phyloP scores from a whole-genome alignment of 352 stramenopile species.

The Elongisporangium undulatum region DNA sequence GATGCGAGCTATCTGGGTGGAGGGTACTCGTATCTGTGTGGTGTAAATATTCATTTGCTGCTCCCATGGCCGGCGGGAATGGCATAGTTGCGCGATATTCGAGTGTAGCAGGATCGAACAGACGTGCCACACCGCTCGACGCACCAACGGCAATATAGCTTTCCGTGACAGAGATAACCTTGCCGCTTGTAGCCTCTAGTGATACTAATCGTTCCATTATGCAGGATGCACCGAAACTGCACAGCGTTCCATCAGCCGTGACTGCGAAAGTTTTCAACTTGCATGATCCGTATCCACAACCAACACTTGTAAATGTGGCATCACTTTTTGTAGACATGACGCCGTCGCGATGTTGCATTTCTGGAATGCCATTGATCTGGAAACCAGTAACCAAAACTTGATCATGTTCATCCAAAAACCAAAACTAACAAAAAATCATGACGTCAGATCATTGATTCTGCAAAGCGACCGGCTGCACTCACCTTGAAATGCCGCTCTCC shows the following conservation, averaged over 20 bases:
- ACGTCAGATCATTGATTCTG: background rate
- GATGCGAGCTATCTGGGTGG: constrained; percentile 46
- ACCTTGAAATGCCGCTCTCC: constrained; percentile 80
- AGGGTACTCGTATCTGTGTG: constrained; percentile 14
- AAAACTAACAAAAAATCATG: constrained; percentile 42
- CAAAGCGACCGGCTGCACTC: background rate
- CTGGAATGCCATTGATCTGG: constrained; percentile 43
- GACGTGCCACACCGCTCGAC: constrained; percentile 52
- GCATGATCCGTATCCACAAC: constrained; percentile 43
- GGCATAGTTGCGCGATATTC: constrained; percentile 73
- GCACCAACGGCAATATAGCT: constrained; percentile 67
- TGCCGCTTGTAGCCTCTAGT: constrained; percentile 49
- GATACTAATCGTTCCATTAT: constrained; percentile 79
- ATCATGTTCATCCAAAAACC: constrained; percentile 52
- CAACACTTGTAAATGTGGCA: constrained; percentile 66
- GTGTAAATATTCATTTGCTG: constrained; percentile 19
- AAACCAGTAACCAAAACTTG: constrained; percentile 50
- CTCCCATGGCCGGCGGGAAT: constrained; percentile 67
- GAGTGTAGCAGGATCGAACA: constrained; percentile 71
- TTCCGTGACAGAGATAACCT: constrained; percentile 71
- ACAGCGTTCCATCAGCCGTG: constrained; percentile 68
- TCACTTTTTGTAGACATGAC: constrained; percentile 58
- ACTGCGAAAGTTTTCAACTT: constrained; percentile 72
- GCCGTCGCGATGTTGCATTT: constrained; percentile 56
- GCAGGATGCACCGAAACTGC: constrained; percentile 65